Conservation (phyloP, 805 yeast species). For the Yarrowia osloensis region DNA sequence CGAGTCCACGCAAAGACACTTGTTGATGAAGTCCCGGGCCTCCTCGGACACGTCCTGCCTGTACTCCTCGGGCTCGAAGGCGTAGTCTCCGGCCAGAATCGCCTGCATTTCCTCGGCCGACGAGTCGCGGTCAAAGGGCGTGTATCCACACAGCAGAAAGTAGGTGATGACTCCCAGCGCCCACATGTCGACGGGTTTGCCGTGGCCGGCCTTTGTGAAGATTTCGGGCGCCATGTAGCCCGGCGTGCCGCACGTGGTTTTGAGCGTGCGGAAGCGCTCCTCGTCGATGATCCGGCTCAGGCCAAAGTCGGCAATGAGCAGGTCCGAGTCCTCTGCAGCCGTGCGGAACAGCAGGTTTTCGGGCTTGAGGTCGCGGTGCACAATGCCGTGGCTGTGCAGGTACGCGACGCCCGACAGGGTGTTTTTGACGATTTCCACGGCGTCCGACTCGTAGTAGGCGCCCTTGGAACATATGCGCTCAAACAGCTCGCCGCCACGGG, state of each 20-base stretch:
- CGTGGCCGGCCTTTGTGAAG: conserved; percentile 54
- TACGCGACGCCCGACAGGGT: conserved; percentile 58
- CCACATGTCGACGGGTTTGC: conserved; percentile 69
- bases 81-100: conserved; percentile 57
- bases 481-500: conserved; percentile 68
- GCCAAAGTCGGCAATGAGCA: conserved; percentile 65
- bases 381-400: conserved; percentile 59
- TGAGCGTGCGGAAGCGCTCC: conserved; percentile 44
- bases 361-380: conserved; percentile 73
- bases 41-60: conserved; percentile 54
- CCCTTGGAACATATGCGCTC: conserved; percentile 55
- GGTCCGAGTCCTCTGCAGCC: conserved; percentile 45
- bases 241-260: conserved; percentile 65
- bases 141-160: conserved; percentile 70
- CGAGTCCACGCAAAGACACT: conserved; percentile 55
- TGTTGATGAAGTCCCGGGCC: conserved; percentile 60
- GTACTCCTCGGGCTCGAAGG: conserved; percentile 61
- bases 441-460: conserved; percentile 52
- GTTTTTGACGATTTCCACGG: conserved; percentile 52
- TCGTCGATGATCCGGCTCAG: conserved; percentile 54
- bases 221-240: conserved; percentile 79
- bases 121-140: conserved; percentile 76
- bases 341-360: conserved; percentile 62
- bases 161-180: conserved; percentile 73
- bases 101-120: conserved; percentile 68